Base-by-base conservation (phyloP, 1,139 yeast species). In the Saccharomycopsis phalli region DNA sequence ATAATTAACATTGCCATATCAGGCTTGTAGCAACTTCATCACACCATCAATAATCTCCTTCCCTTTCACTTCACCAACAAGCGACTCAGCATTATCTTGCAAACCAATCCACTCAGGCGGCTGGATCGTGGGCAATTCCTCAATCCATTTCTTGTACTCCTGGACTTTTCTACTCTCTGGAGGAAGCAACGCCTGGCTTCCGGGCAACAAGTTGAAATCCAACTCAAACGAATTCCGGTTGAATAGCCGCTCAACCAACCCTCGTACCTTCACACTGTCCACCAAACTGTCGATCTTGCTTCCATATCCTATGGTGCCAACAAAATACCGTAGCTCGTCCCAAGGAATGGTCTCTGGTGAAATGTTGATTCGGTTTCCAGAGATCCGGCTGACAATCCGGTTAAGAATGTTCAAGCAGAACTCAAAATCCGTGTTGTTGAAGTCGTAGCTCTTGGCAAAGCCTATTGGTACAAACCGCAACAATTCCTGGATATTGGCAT, bases 381-480 rank as follows among this genome's bases (percentile, higher is more conserved):
- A 48, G 14, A 56, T 47, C 8, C 54, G 52, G 4, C 52, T 51
- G 34, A 73, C 51, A 56, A 70, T 57, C 32, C 61, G 57, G 31
- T 66, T 67, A 25, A 81, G 57, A 2, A 75, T 63, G 37, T 52
- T 55, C 10, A 65, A 49, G 1, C 74, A 78, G 28, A 74, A 65
- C n/a, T 63, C 62, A 46, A 80, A 71, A 54, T 87, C 95, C n/a
- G 78, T 61, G 46, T 82, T 86, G 53, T 75, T 81, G 51, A 86
- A 71, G 47, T 81, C 94, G 53, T 82, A 81, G 5, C 51, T 53
- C 50, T 71, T 70, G 1, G 62, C 53, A 59, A 83, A 81, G 1
- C 93, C 83, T 4, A 71, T 54, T 0, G 91, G 87, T 1, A 67
- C 67, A 49, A 68, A 80, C 34, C 80, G 65, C 34, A 71, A 57